Evolutionary conservation across 2,329 filamentous ascomycete species (phyloP).

Genomic region (Sporothrix schenckii): DNA sequence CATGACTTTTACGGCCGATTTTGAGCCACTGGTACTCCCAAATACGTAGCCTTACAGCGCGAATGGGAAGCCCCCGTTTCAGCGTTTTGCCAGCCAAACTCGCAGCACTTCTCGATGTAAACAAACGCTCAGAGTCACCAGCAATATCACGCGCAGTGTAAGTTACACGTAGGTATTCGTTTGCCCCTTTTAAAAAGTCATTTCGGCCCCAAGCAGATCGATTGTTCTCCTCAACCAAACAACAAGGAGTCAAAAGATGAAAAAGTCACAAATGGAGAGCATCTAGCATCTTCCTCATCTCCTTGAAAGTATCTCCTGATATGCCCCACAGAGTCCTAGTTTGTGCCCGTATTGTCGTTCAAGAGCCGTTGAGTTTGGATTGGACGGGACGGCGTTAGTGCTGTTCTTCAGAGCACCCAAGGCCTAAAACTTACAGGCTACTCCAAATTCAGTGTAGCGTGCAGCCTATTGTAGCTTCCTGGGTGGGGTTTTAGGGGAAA

Average conservation of each 20-base stretch:
- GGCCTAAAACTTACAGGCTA: constrained; percentile 8
- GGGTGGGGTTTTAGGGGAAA: constrained; percentile 20
- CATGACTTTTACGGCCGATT: too few species aligned
- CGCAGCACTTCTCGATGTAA: too few species aligned
- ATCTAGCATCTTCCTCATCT: background rate
- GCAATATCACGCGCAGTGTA: too few species aligned
- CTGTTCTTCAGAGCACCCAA: background rate
- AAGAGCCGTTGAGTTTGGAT: constrained; percentile 8
- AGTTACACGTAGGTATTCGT: too few species aligned
- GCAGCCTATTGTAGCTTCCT: constrained; percentile 18
- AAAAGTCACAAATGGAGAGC: background rate
- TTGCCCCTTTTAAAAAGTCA: too few species aligned
- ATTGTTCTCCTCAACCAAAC: background rate
- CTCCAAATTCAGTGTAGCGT: constrained; percentile 22
- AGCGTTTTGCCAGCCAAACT: too few species aligned
- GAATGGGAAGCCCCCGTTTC: too few species aligned
- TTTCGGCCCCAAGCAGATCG: too few species aligned
- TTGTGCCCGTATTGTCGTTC: background rate
- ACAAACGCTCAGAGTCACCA: too few species aligned
- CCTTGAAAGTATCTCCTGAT: background rate
- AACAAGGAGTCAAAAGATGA: background rate
- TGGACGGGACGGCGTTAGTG: constrained; percentile 9
- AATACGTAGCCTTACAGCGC: too few species aligned
- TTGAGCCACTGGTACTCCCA: too few species aligned
- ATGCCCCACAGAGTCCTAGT: constrained; percentile 8